Evolutionary conservation across 1,284 basidiomycete species (phyloP), one percentile per base, ranked within the genome.

Genomic region (Moesziomyces antarcticus): DNA sequence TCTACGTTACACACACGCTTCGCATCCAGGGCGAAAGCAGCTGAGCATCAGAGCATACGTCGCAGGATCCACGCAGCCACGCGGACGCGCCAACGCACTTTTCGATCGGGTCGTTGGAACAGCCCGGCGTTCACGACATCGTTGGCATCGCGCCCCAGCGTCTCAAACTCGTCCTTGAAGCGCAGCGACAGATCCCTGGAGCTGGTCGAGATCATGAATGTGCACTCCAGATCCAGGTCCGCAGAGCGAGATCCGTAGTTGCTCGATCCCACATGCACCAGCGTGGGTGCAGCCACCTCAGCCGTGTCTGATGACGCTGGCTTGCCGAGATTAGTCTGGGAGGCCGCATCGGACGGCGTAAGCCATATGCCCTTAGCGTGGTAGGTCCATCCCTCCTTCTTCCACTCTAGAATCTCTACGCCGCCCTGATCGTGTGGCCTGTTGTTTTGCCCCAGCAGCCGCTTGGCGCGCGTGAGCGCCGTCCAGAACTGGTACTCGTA

Each of bases 201-300:
- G 11, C 43, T 13, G 0, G 93, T 90, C 41, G 91, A 85, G 86
- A 98, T 89, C 46, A 97, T 84, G 75, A 98, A 92, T 1, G 93
- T 95, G 41, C 97, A 88, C 82, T 99, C 96, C 14, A 94, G 92
- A 85, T 99, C 97, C 48, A 97, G 89, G 71, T 92, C 89, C 1
- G 94, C 90, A 1, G 93, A 96, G 3, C 96, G 90, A 1, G 93
- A 91, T 78, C 96, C 97, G 59, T 97, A 90, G 84, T 99, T 99
- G 3, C 94, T 96, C 0, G 94, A 97, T 13, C 96, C 97, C 82
- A 99, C 92, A 51, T 98, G 88, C 0, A 95, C 96, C 47, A 74
- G 56, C 5, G 53, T 67, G 0, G 80, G 81, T 5, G 45, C 49
- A 10, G 56, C 49, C 10, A 24, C 13, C 14, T 22, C 51, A 14